Conservation (phyloP, 441 rosid species). For the Populus hybrid region DNA sequence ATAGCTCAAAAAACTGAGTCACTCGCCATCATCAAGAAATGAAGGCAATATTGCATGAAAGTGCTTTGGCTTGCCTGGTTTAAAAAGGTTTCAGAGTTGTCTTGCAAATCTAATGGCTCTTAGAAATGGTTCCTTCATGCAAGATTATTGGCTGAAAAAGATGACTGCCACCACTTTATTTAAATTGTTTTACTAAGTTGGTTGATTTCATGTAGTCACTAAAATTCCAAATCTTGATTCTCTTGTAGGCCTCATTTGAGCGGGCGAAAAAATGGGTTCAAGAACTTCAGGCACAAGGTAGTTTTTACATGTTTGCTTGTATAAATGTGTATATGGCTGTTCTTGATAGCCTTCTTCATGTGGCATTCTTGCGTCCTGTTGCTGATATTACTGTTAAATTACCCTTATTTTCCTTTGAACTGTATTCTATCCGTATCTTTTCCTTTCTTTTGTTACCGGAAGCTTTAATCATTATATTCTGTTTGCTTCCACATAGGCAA, state of each 20-base stretch:
- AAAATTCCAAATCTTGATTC: neutral
- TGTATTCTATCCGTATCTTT: neutral
- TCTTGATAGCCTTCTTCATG: neutral
- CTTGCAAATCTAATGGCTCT: neutral
- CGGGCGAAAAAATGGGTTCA: slow-evolving; percentile 97
- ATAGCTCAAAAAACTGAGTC: neutral
- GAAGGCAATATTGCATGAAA: neutral
- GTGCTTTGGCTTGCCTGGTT: neutral
- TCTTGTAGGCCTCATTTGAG: slow-evolving; percentile 79
- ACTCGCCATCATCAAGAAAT: neutral
- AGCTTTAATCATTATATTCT: neutral
- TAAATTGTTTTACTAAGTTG: neutral
- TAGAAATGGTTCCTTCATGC: neutral
- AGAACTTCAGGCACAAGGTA: slow-evolving; percentile 97
- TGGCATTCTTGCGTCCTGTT: neutral
- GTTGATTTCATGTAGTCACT: neutral
- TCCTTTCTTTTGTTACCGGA: neutral
- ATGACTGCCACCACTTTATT: neutral
- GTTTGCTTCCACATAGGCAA: slow-evolving; percentile 47
- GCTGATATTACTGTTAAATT: neutral
- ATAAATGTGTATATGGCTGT: neutral
- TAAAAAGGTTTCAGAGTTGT: neutral
- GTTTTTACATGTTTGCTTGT: slow-evolving; percentile 5
- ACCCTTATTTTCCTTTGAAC: neutral
- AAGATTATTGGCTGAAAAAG: neutral